phyloP scores from a whole-genome alignment of 768 basidiomycete species.

The Boletus sensibilis region DNA sequence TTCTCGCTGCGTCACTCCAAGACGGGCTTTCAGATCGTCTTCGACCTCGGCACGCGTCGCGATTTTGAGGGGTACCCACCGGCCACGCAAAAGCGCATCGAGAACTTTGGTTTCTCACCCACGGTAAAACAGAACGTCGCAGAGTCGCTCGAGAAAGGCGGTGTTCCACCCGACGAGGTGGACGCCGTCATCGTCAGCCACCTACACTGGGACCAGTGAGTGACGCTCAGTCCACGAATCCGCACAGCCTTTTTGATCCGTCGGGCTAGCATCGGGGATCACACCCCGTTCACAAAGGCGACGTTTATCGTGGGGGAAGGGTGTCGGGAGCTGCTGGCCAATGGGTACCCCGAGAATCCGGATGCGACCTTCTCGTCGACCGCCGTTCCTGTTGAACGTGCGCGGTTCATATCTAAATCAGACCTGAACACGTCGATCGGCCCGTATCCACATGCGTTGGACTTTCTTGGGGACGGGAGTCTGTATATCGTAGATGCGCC shows the following conservation, averaged over 20 bases:
- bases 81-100: conserved; percentile 20
- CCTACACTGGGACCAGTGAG: conserved; percentile 49
- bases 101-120: conserved; percentile 1
- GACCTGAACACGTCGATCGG: conserved; percentile 43
- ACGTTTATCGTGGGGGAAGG: conserved; percentile 49
- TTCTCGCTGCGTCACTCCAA: conserved; percentile 53
- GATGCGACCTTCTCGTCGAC: conserved; percentile 31
- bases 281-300: conserved; percentile 43
- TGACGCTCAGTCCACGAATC: neutral
- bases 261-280: conserved; percentile 43
- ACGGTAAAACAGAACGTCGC: conserved; percentile 38
- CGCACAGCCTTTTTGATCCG: neutral
- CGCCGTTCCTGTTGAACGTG: conserved; percentile 40
- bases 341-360: conserved; percentile 45
- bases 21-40: conserved; percentile 41
- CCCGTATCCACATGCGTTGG: conserved; percentile 48
- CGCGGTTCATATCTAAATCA: conserved; percentile 35
- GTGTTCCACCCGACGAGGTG: conserved; percentile 42
- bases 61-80: conserved; percentile 46
- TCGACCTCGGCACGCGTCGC: conserved; percentile 56
- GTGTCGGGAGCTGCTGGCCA: conserved; percentile 34
- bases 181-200: conserved; percentile 50
- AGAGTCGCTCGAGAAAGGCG: conserved; percentile 52
- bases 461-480: conserved; percentile 58
- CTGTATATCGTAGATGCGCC: conserved; percentile 57